Evolutionary conservation across 768 basidiomycete species (phyloP).

Genomic region (Leccinum arenicola): DNA sequence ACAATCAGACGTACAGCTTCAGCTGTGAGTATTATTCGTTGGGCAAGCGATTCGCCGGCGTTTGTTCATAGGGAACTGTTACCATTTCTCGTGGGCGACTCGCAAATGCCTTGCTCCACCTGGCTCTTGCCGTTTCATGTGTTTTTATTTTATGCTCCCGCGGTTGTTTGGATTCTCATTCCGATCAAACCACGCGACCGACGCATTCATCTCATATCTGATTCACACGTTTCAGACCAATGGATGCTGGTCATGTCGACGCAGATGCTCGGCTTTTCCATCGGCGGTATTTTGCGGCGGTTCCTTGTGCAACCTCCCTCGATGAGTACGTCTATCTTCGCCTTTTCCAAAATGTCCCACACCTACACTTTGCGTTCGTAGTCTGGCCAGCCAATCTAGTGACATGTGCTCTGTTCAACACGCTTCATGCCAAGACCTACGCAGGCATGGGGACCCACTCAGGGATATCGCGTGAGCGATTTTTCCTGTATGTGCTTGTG

Average conservation of each 20-base stretch:
- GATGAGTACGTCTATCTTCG: conserved; percentile 45
- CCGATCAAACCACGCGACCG: neutral
- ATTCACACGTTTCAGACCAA: conserved; percentile 35
- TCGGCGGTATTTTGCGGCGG: conserved; percentile 56
- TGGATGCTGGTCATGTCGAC: conserved; percentile 71
- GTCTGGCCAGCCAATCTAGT: conserved; percentile 77
- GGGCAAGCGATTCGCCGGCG: neutral
- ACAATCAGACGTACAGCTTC: conserved; percentile 57
- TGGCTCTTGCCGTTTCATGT: neutral
- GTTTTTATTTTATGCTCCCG: neutral
- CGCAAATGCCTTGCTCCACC: no score
- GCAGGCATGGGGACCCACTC: conserved; percentile 41
- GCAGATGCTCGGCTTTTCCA: conserved; percentile 63
- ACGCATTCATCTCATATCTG: neutral
- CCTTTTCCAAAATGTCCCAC: neutral
- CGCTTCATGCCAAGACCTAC: conserved; percentile 57
- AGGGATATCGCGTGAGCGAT: conserved; percentile 51
- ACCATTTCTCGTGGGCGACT: no score
- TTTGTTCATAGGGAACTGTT: neutral
- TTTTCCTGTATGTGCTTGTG: conserved; percentile 45
- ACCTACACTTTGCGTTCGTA: conserved; percentile 36
- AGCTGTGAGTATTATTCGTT: conserved; percentile 31
- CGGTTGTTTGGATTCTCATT: neutral
- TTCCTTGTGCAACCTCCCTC: conserved; percentile 65
- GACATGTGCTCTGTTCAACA: conserved; percentile 69